phyloP scores from a whole-genome alignment of 352 stramenopile species.

The Globisporangium camurandrum region DNA sequence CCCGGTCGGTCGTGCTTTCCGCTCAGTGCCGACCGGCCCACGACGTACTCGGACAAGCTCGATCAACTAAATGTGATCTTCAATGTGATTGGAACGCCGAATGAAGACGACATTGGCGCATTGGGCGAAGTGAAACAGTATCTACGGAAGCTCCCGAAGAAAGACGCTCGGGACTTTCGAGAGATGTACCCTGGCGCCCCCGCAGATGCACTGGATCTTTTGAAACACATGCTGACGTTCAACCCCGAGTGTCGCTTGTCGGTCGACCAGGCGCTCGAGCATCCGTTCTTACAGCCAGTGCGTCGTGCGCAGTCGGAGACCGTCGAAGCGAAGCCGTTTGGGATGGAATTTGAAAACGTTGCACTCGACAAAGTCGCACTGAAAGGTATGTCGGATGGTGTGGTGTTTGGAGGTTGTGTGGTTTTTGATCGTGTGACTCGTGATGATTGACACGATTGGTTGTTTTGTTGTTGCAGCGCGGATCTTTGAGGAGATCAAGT shows the following conservation, averaged over 20 bases:
- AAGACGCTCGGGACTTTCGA: conserved; percentile 63
- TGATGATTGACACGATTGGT: conserved; percentile 4
- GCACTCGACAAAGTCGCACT: conserved; percentile 74
- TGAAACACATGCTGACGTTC: conserved; percentile 82
- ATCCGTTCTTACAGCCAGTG: conserved; percentile 80
- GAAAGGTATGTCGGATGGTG: conserved; percentile 80
- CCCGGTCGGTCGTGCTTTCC: conserved; percentile 82
- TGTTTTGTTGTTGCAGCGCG: conserved; percentile 31
- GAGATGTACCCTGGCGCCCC: conserved; percentile 83
- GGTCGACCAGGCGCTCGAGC: conserved; percentile 76
- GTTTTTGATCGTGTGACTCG: conserved; percentile 1
- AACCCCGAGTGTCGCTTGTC: conserved; percentile 79
- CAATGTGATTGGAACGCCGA: conserved; percentile 92
- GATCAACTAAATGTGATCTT: conserved; percentile 96
- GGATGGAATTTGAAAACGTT: conserved; percentile 88
- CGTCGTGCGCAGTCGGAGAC: conserved; percentile 64
- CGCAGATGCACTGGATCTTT: conserved; percentile 72
- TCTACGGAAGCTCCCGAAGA: conserved; percentile 77
- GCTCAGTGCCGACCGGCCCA: conserved; percentile 72
- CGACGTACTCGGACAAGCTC: conserved; percentile 82
- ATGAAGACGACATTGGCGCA: conserved; percentile 82
- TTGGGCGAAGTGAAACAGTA: conserved; percentile 83
- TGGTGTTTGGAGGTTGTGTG: too few relatives aligned
- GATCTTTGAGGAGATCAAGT: conserved; percentile 86
- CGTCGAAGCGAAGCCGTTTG: conserved; percentile 68